These are phyloP conservation scores for Collybia sp. DNA, from an alignment of 768 basidiomycete species.

Conservation along the genomic window DNA sequence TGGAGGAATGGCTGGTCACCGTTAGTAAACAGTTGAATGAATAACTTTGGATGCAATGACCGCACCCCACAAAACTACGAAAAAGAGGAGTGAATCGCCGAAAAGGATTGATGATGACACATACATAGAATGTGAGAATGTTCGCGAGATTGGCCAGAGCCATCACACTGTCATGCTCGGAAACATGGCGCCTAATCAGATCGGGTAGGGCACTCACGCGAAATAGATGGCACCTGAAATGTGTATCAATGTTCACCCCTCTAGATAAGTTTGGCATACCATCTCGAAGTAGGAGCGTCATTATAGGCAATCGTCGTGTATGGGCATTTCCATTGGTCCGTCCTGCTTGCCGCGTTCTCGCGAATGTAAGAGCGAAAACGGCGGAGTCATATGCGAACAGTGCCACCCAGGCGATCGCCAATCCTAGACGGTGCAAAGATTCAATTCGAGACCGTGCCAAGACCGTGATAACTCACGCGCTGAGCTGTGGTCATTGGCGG, in stretches of 20 bases:
- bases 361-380: slow-evolving; percentile 41
- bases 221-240: slow-evolving; percentile 50
- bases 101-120: too few species aligned
- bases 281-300: slow-evolving; percentile 43
- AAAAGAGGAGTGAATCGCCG: too few species aligned
- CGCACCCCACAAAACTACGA: too few species aligned
- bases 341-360: slow-evolving; percentile 35
- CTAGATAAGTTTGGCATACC: slow-evolving; percentile 26
- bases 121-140: slow-evolving; percentile 23
- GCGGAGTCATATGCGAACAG: slow-evolving; percentile 44
- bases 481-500: slow-evolving; percentile 8
- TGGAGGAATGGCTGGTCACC: too few species aligned
- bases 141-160: slow-evolving; percentile 45
- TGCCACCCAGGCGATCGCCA: slow-evolving; percentile 44
- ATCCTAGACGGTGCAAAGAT: slow-evolving; percentile 13
- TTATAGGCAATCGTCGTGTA: slow-evolving; percentile 24
- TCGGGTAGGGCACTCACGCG: slow-evolving; percentile 29
- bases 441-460: not conserved
- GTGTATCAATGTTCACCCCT: not conserved
- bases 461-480: slow-evolving; percentile 8
- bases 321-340: slow-evolving; percentile 15
- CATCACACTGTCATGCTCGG: slow-evolving; percentile 35
- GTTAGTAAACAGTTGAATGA: too few species aligned
- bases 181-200: not conserved
- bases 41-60: too few species aligned